Percentiles rank a stretch among this genome's conserved stretches.
Evolutionary conservation across 1,284 basidiomycete species (phyloP).

Genomic region (Sanghuangporus sanghuang): DNA sequence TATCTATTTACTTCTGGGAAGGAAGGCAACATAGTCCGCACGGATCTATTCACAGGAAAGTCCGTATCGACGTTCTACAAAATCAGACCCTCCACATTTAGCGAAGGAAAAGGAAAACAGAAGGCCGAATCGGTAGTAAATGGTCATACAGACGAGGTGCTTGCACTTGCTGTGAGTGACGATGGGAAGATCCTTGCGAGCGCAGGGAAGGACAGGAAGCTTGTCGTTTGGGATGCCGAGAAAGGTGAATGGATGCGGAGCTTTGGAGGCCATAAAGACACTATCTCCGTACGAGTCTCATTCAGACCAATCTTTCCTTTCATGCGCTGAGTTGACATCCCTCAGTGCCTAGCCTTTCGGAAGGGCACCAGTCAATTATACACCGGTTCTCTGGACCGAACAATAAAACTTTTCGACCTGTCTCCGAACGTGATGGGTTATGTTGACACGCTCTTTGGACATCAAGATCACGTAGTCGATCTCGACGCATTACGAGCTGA

Average conservation of each 20-base stretch:
- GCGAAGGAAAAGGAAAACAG: constrained; percentile 56
- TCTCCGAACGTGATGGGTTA: constrained; percentile 78
- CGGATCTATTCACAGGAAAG: constrained; percentile 63
- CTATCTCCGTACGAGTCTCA: constrained; percentile 64
- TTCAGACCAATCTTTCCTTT: neutral
- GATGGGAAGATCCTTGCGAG: constrained; percentile 86
- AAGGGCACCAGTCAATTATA: constrained; percentile 84
- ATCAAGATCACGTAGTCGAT: constrained; percentile 84
- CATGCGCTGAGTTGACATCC: neutral
- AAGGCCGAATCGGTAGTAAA: constrained; percentile 40
- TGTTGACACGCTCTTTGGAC: constrained; percentile 95
- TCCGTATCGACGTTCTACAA: constrained; percentile 58
- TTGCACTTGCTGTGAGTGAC: constrained; percentile 77
- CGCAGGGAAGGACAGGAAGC: constrained; percentile 76
- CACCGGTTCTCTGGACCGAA: constrained; percentile 86
- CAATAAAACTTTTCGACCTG: constrained; percentile 87
- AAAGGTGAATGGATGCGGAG: constrained; percentile 70
- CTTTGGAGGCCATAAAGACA: constrained; percentile 82
- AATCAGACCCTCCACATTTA: constrained; percentile 31
- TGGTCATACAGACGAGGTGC: constrained; percentile 87
- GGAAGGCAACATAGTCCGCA: constrained; percentile 80
- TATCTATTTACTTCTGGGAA: constrained; percentile 82
- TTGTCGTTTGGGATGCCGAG: constrained; percentile 83
- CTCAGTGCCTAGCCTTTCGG: constrained; percentile 73
- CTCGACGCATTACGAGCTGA: constrained; percentile 83